Evolutionary conservation across 306 rosid species (phyloP).

Genomic region (Alnus rubra): DNA sequence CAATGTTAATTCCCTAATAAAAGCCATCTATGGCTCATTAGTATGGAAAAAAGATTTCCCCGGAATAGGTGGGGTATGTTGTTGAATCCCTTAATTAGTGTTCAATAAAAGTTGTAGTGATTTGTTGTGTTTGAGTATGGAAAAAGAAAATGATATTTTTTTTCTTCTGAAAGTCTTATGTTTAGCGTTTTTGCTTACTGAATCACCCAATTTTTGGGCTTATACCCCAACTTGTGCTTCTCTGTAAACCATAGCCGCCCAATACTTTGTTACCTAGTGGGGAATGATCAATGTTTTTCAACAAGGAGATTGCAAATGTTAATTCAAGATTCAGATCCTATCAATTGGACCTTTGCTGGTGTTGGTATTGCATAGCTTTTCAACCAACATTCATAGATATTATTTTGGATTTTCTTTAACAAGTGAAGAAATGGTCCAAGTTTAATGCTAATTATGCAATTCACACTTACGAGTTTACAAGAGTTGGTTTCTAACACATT

Average conservation of each 20-base stretch:
- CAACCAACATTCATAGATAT: not conserved
- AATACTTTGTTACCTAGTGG: not conserved
- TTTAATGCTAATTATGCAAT: not conserved
- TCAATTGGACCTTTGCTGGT: not conserved
- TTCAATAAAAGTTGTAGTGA: not conserved
- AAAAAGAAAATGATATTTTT: not conserved
- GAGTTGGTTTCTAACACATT: too few species aligned
- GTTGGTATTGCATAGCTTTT: not conserved
- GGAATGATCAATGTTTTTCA: not conserved
- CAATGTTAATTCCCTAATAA: not conserved
- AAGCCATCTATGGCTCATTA: not conserved
- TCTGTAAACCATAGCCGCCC: not conserved
- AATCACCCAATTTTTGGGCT: not conserved
- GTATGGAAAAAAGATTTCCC: not conserved
- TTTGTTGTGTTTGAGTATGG: not conserved
- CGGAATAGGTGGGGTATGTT: not conserved
- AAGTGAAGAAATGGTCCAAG: not conserved
- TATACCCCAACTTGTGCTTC: too few species aligned
- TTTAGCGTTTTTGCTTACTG: not conserved
- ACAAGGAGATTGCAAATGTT: not conserved
- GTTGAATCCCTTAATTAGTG: not conserved
- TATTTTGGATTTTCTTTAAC: not conserved
- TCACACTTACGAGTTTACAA: too few species aligned
- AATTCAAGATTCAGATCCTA: not conserved
- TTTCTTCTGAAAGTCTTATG: not conserved